These are phyloP conservation scores for Claviceps lovelessii DNA, from an alignment of 2,329 filamentous ascomycete species.

Conservation along the genomic window DNA sequence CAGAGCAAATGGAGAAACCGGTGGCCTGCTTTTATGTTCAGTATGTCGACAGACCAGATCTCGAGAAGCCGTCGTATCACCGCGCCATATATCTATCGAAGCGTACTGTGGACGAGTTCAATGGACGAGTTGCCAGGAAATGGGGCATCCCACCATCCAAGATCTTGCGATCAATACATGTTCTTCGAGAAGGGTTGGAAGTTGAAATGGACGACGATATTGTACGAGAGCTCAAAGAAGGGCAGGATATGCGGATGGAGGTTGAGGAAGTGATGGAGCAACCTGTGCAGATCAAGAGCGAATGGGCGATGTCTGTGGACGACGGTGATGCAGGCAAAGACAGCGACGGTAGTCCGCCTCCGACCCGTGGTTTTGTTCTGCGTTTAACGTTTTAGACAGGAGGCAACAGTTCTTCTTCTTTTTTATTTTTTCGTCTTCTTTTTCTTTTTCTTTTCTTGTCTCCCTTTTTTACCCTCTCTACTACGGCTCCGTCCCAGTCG, in stretches of 20 bases:
- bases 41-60: slow-evolving; percentile 34
- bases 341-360: slow-evolving; percentile 8
- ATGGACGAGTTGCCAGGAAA: slow-evolving; percentile 59
- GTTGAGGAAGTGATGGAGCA: slow-evolving; percentile 33
- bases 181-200: slow-evolving; percentile 61
- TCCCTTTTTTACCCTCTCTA: too few relatives aligned
- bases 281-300: slow-evolving; percentile 28
- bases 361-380: slow-evolving; percentile 7
- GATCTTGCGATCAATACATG: slow-evolving; percentile 56
- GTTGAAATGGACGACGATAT: slow-evolving; percentile 87
- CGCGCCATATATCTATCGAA: slow-evolving; percentile 74
- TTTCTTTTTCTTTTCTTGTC: too few relatives aligned
- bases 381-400: slow-evolving; percentile 8
- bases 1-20: slow-evolving; percentile 53
- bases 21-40: slow-evolving; percentile 82
- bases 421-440: too few relatives aligned
- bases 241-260: slow-evolving; percentile 79
- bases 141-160: slow-evolving; percentile 62
- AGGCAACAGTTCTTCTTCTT: neutral
- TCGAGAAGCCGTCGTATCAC: slow-evolving; percentile 50
- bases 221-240: slow-evolving; percentile 68
- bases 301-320: slow-evolving; percentile 50
- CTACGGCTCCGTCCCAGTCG: too few relatives aligned
- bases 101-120: slow-evolving; percentile 61
- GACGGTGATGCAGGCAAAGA: slow-evolving; percentile 17